Evolutionary conservation across 2,329 filamentous ascomycete genomes (phyloP).

Genomic region (Aspergillus pseudonomiae): DNA sequence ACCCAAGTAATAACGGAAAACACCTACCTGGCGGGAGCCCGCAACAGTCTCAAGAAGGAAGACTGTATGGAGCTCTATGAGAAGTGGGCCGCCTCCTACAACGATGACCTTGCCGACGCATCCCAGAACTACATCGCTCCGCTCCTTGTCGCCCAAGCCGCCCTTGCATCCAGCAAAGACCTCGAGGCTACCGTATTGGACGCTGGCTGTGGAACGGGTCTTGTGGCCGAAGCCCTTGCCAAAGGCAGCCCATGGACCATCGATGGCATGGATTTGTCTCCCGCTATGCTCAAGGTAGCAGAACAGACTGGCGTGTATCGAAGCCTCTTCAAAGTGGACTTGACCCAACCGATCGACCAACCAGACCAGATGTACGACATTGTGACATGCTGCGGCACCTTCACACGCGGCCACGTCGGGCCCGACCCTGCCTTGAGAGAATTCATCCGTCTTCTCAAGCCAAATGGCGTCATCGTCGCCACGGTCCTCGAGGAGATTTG

Average conservation of each 20-base stretch:
- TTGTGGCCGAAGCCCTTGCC: slow-evolving; percentile 54
- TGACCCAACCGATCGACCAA: slow-evolving; percentile 48
- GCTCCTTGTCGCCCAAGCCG: slow-evolving; percentile 40
- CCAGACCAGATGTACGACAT: slow-evolving; percentile 52
- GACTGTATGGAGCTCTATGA: slow-evolving; percentile 49
- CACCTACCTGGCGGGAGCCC: slow-evolving; percentile 40
- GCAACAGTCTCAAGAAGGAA: slow-evolving; percentile 36
- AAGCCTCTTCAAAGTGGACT: slow-evolving; percentile 49
- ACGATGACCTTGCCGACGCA: slow-evolving; percentile 43
- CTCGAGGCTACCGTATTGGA: slow-evolving; percentile 48
- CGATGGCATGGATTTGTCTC: slow-evolving; percentile 57
- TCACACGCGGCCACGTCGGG: slow-evolving; percentile 60
- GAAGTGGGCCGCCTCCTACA: slow-evolving; percentile 51
- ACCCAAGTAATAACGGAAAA: slow-evolving; percentile 17
- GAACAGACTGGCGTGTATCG: slow-evolving; percentile 53
- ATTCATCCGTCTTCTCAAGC: slow-evolving; percentile 54
- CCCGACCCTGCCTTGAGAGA: slow-evolving; percentile 53
- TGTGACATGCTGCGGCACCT: slow-evolving; percentile 58
- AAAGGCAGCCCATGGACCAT: slow-evolving; percentile 49
- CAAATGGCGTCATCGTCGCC: slow-evolving; percentile 53
- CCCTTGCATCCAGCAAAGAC: slow-evolving; percentile 25
- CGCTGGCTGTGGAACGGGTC: slow-evolving; percentile 60
- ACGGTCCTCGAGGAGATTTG: slow-evolving; percentile 57
- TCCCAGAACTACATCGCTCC: slow-evolving; percentile 48
- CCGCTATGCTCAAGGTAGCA: slow-evolving; percentile 58